A percentile compares a stretch with the other conserved stretches of the same genome.
Conservation (phyloP, 768 basidiomycete genomes). For the Tylopilus intermedius region DNA sequence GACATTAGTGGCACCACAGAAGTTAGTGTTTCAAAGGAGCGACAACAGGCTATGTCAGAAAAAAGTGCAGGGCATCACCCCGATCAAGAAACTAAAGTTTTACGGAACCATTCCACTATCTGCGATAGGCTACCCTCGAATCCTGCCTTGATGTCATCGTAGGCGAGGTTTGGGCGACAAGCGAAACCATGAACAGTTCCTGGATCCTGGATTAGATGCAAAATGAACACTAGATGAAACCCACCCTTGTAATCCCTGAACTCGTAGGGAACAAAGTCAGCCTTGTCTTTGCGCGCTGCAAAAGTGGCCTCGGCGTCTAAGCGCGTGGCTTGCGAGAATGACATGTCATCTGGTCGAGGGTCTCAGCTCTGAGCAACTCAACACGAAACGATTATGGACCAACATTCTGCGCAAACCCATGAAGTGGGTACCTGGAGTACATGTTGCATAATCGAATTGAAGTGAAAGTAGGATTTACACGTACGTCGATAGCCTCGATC, state of each 20-base stretch:
- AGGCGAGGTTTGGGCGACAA: slow-evolving; percentile 39
- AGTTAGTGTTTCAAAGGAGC: not conserved
- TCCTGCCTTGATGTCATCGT: slow-evolving; percentile 39
- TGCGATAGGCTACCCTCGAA: slow-evolving; percentile 43
- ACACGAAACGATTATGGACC: not conserved
- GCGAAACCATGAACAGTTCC: slow-evolving; percentile 49
- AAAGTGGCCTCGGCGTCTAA: slow-evolving; percentile 29
- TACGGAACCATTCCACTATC: slow-evolving; percentile 38
- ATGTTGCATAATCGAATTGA: not conserved
- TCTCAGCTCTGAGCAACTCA: not conserved
- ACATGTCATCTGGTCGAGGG: slow-evolving; percentile 29
- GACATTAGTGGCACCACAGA: not conserved
- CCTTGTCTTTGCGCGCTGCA: slow-evolving; percentile 25
- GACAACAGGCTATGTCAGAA: not conserved
- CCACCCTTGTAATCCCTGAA: slow-evolving; percentile 35
- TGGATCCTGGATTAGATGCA: slow-evolving; percentile 15
- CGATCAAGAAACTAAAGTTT: slow-evolving; percentile 24
- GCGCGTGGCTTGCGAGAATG: slow-evolving; percentile 24
- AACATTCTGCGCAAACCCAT: slow-evolving; percentile 39
- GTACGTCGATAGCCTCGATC: slow-evolving; percentile 33
- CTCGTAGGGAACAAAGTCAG: slow-evolving; percentile 31
- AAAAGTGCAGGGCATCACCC: not conserved
- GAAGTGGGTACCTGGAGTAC: slow-evolving; percentile 20
- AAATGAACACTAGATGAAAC: not conserved
- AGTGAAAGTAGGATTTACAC: not conserved